Conservation (phyloP, 441 rosid species). For the Hura crepitans region DNA sequence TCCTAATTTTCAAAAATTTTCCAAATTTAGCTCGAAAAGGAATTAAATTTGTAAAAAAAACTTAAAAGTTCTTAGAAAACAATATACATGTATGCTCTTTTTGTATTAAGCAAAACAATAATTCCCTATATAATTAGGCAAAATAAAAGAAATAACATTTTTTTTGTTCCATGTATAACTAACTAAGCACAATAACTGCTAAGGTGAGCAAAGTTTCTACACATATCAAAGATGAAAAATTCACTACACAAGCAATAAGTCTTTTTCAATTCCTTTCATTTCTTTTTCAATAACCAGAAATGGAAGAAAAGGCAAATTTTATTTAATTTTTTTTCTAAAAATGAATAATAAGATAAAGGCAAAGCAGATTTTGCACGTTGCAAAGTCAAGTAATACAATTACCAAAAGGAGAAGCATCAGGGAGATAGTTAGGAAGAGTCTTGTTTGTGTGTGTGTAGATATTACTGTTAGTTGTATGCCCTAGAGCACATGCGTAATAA, state of each 20-base stretch:
- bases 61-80: neutral
- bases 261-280: neutral
- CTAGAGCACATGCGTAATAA: too few species aligned
- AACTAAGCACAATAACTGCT: neutral
- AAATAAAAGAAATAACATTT: neutral
- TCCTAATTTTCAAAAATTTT: too few species aligned
- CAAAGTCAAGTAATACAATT: neutral
- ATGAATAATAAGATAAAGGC: conserved; percentile 7
- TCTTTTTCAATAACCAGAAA: neutral
- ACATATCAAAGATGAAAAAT: neutral
- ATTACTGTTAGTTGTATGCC: too few species aligned
- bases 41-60: conserved; percentile 11
- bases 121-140: neutral
- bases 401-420: conserved; percentile 38
- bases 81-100: neutral
- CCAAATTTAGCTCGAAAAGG: conserved; percentile 1
- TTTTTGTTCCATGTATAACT: neutral
- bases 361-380: neutral
- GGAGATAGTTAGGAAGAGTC: conserved; percentile 53
- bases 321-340: neutral
- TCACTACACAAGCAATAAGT: neutral
- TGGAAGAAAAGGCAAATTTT: neutral
- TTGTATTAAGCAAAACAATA: neutral
- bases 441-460: conserved; percentile 23
- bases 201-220: neutral